Base-by-base conservation (phyloP, 2,329 filamentous ascomycete genomes). In the Botrytis byssoidea region DNA sequence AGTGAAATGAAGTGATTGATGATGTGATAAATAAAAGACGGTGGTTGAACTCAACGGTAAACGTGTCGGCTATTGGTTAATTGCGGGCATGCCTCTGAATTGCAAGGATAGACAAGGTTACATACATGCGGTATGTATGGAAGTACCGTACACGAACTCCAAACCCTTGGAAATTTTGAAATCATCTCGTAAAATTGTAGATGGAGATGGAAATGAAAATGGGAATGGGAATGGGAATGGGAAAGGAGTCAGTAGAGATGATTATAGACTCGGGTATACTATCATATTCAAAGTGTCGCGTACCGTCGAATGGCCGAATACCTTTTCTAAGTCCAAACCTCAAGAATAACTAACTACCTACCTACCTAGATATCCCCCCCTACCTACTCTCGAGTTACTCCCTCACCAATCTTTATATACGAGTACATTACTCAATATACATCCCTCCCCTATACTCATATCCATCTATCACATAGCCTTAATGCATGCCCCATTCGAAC, bases 1-100 rank as follows among this genome's bases (percentile, higher is more conserved):
- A 69, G 66, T 57, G 66, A 69, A 69, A 69, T 57, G 48, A 69
- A 57, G 48, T 37, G 48, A 57, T 57, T 57, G 66, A 42, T 57
- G 48, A 55, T 55, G 65, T 55, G 65, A 55, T 35, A 29, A 25
- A 25, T 37, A 55, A 68, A 68, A 55, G 65, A 37, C 18, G 35
- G 48, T 55, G 66, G 66, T 57, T 57, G 35, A 68, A 20, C 5
- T 57, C 29, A 68, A 42, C 18, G 66, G 66, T 16, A 37, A 32
- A 42, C 35, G n/a, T 57, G 35, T n/a, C 65, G 65, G 35, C 18
- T 55, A 68, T 57, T 68, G 35, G 35, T 7, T 55, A 55, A 55
- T 6, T 66, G 64, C 29, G 29, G 63, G n/a, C 29, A 29, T 57
- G 65, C 35, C 35, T 18, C 48, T 57, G 48, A 55, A 68, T 25